Percentiles rank a stretch among this genome's conserved stretches.
phyloP scores from a whole-genome alignment of 2,329 filamentous ascomycete species.

The Phialemoniopsis sp. region DNA sequence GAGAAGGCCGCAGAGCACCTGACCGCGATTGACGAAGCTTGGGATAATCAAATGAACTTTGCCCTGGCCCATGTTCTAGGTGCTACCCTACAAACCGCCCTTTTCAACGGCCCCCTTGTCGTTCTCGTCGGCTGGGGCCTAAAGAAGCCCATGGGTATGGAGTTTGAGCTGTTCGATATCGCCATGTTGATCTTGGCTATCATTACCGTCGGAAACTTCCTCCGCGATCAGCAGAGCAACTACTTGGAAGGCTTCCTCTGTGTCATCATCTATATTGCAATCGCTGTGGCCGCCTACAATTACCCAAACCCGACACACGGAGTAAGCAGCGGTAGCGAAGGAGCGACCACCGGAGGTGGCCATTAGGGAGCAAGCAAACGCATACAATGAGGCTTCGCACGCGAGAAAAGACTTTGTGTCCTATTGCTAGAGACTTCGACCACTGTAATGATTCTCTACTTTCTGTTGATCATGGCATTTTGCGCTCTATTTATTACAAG shows the following conservation, averaged over 20 bases:
- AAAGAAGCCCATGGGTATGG: conserved; percentile 66
- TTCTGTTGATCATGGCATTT: too few species aligned
- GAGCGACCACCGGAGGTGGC: too few species aligned
- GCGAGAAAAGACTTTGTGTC: too few species aligned
- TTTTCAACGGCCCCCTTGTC: conserved; percentile 81
- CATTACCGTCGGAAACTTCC: conserved; percentile 80
- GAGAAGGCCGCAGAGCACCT: conserved; percentile 86
- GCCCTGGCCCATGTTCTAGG: conserved; percentile 82
- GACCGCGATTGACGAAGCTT: conserved; percentile 80
- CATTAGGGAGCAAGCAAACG: too few species aligned
- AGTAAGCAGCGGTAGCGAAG: not conserved
- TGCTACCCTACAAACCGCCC: conserved; percentile 82
- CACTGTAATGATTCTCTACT: too few species aligned
- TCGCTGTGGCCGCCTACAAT: conserved; percentile 40
- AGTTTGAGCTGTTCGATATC: conserved; percentile 86
- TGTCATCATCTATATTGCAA: conserved; percentile 61
- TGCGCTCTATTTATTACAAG: too few species aligned
- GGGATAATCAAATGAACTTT: conserved; percentile 80
- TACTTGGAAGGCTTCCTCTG: conserved; percentile 84
- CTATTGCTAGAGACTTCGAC: too few species aligned
- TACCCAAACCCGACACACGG: conserved; percentile 11
- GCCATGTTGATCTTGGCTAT: conserved; percentile 78
- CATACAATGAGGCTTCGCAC: too few species aligned
- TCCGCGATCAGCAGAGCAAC: conserved; percentile 84
- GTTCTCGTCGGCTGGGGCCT: conserved; percentile 83